Conservation (phyloP, 2,329 filamentous ascomycete genomes). For the Podosphaera fusca region DNA sequence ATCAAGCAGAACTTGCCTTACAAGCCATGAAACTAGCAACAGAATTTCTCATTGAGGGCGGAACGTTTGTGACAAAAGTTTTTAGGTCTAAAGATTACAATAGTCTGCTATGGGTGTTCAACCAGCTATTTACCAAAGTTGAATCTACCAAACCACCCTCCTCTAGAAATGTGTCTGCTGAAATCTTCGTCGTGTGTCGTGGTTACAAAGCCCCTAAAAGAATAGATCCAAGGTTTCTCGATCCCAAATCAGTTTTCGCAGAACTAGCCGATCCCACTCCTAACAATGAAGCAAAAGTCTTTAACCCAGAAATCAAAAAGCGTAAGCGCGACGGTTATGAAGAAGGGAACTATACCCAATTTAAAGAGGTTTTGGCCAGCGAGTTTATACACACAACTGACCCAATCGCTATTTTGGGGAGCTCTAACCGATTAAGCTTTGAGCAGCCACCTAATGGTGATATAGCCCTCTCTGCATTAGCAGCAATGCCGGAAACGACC, state of each 20-base stretch:
- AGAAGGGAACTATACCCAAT: conserved; percentile 81
- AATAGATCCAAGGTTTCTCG: conserved; percentile 79
- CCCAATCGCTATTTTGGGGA: conserved; percentile 76
- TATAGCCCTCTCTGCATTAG: conserved; percentile 64
- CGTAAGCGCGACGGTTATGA: conserved; percentile 94
- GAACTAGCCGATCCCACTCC: conserved; percentile 67
- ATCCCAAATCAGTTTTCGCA: conserved; percentile 74
- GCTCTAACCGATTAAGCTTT: conserved; percentile 66
- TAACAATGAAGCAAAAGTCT: conserved; percentile 95
- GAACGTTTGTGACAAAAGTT: conserved; percentile 90
- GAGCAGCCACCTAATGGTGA: conserved; percentile 59
- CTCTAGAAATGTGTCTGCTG: conserved; percentile 84
- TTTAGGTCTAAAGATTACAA: conserved; percentile 97
- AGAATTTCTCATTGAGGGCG: conserved; percentile 73
- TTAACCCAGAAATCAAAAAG: conserved; percentile 94
- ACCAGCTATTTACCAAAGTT: conserved; percentile 84
- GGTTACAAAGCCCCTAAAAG: conserved; percentile 89
- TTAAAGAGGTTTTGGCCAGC: conserved; percentile 68
- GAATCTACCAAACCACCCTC: conserved; percentile 95
- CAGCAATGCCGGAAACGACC: conserved; percentile 71
- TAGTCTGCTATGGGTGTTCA: conserved; percentile 86
- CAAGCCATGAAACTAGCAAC: conserved; percentile 84
- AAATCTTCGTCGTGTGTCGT: conserved; percentile 94
- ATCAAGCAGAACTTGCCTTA: conserved; percentile 78
- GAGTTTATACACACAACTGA: conserved; percentile 89